phyloP scores from a whole-genome alignment of 139 green algal species.

The Micractinium conductrix region DNA sequence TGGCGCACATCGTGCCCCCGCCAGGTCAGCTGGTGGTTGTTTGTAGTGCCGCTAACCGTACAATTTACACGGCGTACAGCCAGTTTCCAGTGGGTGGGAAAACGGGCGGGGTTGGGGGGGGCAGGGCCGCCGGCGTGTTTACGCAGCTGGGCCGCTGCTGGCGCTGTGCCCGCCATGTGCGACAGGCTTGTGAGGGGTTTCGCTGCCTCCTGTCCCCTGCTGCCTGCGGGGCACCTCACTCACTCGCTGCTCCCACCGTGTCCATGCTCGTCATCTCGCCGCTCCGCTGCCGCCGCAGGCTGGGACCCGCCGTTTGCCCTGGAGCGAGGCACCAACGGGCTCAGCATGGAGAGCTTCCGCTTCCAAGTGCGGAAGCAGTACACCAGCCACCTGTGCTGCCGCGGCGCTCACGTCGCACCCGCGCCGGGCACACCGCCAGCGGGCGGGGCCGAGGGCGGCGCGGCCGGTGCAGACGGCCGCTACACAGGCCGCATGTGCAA shows the following conservation, averaged over 20 bases:
- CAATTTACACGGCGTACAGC: too few species aligned
- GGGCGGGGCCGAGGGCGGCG: background rate
- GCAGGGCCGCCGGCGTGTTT: too few species aligned
- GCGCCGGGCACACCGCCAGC: background rate
- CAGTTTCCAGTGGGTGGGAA: too few species aligned
- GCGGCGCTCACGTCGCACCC: background rate
- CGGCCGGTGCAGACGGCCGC: background rate
- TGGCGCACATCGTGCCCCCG: conserved; percentile 91
- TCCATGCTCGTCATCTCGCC: conserved; percentile 11
- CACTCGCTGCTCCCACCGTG: conserved; percentile 55
- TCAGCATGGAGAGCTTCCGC: conserved; percentile 59
- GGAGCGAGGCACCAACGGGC: conserved; percentile 63
- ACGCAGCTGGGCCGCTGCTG: too few species aligned
- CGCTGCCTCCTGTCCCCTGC: too few species aligned
- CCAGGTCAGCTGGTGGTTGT: conserved; percentile 34
- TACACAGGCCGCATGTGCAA: background rate
- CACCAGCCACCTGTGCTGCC: conserved; percentile 61
- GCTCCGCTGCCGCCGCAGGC: conserved; percentile 40
- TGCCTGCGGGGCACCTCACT: background rate
- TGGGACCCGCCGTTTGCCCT: conserved; percentile 63
- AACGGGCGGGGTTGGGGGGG: too few species aligned
- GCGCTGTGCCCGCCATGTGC: too few species aligned
- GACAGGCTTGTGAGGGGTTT: too few species aligned
- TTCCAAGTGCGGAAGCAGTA: conserved; percentile 67
- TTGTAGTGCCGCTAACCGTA: too few species aligned